phyloP scores from a whole-genome alignment of 2,329 filamentous ascomycete species.

The Fusarium sp. region DNA sequence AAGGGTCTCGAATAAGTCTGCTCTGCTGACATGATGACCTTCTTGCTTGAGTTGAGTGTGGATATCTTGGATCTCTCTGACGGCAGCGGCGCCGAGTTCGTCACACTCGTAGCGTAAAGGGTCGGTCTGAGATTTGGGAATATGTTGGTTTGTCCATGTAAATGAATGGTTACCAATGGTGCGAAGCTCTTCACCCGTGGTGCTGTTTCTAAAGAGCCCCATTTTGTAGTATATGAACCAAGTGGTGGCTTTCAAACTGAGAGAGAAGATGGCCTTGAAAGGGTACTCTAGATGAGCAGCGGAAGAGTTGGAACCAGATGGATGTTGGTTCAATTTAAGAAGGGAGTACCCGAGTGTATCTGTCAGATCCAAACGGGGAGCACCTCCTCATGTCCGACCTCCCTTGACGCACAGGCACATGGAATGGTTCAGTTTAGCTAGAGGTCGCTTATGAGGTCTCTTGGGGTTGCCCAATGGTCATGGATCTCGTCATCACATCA shows the following conservation, averaged over 20 bases:
- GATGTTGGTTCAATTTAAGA: neutral
- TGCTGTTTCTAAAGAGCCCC: neutral
- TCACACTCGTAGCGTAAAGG: conserved; percentile 17
- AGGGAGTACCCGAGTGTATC: neutral
- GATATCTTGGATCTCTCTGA: conserved; percentile 3
- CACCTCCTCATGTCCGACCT: neutral
- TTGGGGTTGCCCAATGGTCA: neutral
- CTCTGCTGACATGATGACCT: neutral
- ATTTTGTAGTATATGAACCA: neutral
- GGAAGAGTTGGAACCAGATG: neutral
- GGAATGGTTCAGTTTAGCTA: neutral
- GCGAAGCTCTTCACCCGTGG: neutral
- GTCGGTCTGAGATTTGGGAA: conserved; percentile 20
- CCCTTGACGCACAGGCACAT: neutral
- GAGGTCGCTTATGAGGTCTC: neutral
- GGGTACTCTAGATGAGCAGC: no score
- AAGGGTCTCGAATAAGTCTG: conserved; percentile 15
- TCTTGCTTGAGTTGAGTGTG: neutral
- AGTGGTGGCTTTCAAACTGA: no score
- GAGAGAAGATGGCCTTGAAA: no score
- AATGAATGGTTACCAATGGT: conserved; percentile 16
- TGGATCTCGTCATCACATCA: no score
- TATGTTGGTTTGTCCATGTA: conserved; percentile 16
- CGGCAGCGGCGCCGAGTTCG: conserved; percentile 11
- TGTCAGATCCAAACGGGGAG: neutral